phyloP scores from a whole-genome alignment of 345 rosid genomes.

The Draba incana region DNA sequence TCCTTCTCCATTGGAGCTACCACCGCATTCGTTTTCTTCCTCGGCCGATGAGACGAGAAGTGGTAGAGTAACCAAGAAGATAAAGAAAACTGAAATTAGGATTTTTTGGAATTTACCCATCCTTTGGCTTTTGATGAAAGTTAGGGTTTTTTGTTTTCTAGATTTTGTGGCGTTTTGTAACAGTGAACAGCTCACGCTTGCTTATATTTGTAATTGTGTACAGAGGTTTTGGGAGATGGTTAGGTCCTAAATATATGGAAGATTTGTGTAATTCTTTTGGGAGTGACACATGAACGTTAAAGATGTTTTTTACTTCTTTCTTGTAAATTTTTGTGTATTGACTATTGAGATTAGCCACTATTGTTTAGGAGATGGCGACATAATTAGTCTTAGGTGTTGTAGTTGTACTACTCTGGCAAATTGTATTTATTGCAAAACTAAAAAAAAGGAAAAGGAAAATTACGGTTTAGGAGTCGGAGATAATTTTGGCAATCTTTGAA shows the following conservation, averaged over 20 bases:
- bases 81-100: slow-evolving; percentile 8
- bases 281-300: slow-evolving; percentile 24
- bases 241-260: slow-evolving; percentile 4
- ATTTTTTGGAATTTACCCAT: slow-evolving; percentile 28
- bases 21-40: slow-evolving; percentile 29
- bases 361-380: slow-evolving; percentile 32
- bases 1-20: slow-evolving; percentile 25
- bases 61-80: slow-evolving; percentile 19
- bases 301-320: background rate
- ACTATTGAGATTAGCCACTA: background rate
- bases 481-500: background rate
- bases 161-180: slow-evolving; percentile 12
- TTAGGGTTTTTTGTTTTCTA: slow-evolving; percentile 12
- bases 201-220: slow-evolving; percentile 13
- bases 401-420: slow-evolving; percentile 6
- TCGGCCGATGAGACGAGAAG: slow-evolving; percentile 28
- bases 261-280: background rate
- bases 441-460: background rate
- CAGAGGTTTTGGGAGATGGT: slow-evolving; percentile 13
- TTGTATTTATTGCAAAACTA: slow-evolving; percentile 1
- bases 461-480: background rate
- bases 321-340: background rate
- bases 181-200: slow-evolving; percentile 29
- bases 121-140: slow-evolving; percentile 20
- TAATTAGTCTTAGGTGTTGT: slow-evolving; percentile 9